phyloP scores from a whole-genome alignment of 73 alveolate species.

The Effrenium voratum region DNA sequence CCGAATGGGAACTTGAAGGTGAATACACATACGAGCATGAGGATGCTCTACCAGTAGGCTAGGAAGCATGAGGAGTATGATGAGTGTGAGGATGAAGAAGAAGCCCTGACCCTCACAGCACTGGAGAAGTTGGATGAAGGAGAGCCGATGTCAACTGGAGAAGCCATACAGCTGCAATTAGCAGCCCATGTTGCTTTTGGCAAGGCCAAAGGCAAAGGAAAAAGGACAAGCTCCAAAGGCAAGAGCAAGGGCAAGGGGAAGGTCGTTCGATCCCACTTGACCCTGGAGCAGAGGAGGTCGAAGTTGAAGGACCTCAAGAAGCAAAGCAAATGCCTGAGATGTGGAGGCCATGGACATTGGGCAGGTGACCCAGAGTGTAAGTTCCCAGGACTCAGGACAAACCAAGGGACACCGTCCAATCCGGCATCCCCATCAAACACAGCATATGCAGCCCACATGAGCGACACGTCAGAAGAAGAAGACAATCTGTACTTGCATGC shows the following conservation, averaged over 20 bases:
- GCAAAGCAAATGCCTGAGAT: not conserved
- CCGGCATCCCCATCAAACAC: no score
- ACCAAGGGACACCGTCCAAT: no score
- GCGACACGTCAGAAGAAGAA: no score
- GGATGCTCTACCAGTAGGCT: not conserved
- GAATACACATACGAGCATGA: not conserved
- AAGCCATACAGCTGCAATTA: not conserved
- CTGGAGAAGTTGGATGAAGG: not conserved
- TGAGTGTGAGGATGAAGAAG: not conserved
- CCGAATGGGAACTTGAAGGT: no score
- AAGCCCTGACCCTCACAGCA: not conserved
- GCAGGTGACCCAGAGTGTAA: slow-evolving; percentile 32
- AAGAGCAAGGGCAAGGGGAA: not conserved
- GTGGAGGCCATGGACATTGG: slow-evolving; percentile 5
- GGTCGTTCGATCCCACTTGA: not conserved
- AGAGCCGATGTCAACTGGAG: not conserved
- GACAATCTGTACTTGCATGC: no score
- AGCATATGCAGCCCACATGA: no score
- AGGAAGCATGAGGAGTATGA: not conserved
- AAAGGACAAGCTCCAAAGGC: not conserved
- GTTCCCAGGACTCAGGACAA: no score
- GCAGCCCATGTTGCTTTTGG: not conserved
- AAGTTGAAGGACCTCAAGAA: slow-evolving; percentile 7
- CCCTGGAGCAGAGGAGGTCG: not conserved
- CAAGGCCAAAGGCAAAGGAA: not conserved